These are phyloP conservation scores for Claviceps lovelessii DNA, from an alignment of 2,329 filamentous ascomycete species.

Conservation along the genomic window DNA sequence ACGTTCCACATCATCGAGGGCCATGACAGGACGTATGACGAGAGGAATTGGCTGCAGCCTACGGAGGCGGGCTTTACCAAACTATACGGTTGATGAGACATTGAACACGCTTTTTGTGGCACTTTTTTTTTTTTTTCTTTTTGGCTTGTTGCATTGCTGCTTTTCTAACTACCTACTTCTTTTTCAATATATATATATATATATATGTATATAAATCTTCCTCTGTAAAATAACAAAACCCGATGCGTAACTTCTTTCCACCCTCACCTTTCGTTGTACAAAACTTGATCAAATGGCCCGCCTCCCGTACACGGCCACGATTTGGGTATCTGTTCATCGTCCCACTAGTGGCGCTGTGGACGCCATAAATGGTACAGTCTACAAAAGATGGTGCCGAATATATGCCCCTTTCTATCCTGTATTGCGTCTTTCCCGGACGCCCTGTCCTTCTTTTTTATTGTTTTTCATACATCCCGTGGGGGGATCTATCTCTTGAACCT, in stretches of 20 bases:
- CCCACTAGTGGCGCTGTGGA: conserved; percentile 1
- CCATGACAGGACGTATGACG: conserved; percentile 58
- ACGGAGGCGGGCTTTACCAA: conserved; percentile 65
- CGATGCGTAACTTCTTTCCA: no score
- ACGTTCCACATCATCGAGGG: conserved; percentile 96
- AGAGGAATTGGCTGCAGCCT: conserved; percentile 86
- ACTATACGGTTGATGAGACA: conserved; percentile 28
- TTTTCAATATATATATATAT: no score
- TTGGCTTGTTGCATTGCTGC: not conserved
- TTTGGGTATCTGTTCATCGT: conserved; percentile 6
- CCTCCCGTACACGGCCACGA: not conserved
- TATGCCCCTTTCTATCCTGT: not conserved
- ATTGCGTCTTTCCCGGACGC: not conserved
- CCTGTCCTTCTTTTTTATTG: no score
- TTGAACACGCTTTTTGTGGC: not conserved
- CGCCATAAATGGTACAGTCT: conserved; percentile 8
- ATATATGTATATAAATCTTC: no score
- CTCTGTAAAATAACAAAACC: no score
- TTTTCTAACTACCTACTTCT: not conserved
- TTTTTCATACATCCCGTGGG: not conserved
- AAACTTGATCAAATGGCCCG: not conserved
- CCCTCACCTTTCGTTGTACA: no score
- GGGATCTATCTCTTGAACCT: not conserved
- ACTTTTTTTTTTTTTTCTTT: no score
- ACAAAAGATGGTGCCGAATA: not conserved